These are phyloP conservation scores for Entomortierella chlamydospora DNA, from an alignment of 192 early-diverging fungal genomes.

Conservation along the genomic window DNA sequence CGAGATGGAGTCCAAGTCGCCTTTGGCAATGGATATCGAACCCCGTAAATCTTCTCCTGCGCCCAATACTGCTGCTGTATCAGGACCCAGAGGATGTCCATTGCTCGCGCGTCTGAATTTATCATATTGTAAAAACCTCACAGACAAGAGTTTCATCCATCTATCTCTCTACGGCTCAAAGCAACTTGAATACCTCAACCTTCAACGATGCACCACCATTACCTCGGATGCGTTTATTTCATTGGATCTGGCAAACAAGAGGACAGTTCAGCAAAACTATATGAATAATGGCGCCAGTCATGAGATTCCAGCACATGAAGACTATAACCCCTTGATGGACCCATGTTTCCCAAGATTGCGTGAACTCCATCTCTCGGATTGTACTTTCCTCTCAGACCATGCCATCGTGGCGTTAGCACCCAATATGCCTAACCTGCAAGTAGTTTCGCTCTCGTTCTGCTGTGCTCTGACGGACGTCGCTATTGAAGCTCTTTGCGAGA, in stretches of 20 bases:
- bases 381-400: slow-evolving; percentile 79
- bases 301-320: neutral
- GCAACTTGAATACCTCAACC: slow-evolving; percentile 68
- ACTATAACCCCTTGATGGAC: slow-evolving; percentile 12
- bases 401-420: slow-evolving; percentile 66
- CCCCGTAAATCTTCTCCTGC: neutral
- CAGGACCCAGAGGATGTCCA: slow-evolving; percentile 27
- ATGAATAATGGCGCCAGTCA: slow-evolving; percentile 40
- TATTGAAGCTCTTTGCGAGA: slow-evolving; percentile 49
- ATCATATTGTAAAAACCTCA: slow-evolving; percentile 85
- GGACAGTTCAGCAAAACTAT: neutral
- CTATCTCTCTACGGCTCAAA: slow-evolving; percentile 57
- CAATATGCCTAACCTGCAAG: slow-evolving; percentile 64
- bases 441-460: slow-evolving; percentile 78
- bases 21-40: slow-evolving; percentile 8
- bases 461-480: slow-evolving; percentile 77
- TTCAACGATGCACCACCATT: slow-evolving; percentile 84
- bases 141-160: slow-evolving; percentile 68
- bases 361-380: slow-evolving; percentile 75
- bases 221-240: slow-evolving; percentile 69
- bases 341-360: slow-evolving; percentile 56
- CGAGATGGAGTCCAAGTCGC: neutral
- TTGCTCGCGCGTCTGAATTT: slow-evolving; percentile 59
- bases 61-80: neutral
- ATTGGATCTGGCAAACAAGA: slow-evolving; percentile 9